These are phyloP conservation scores for Penicillium ochrochloron DNA, from an alignment of 495 filamentous ascomycete species.

Conservation along the genomic window DNA sequence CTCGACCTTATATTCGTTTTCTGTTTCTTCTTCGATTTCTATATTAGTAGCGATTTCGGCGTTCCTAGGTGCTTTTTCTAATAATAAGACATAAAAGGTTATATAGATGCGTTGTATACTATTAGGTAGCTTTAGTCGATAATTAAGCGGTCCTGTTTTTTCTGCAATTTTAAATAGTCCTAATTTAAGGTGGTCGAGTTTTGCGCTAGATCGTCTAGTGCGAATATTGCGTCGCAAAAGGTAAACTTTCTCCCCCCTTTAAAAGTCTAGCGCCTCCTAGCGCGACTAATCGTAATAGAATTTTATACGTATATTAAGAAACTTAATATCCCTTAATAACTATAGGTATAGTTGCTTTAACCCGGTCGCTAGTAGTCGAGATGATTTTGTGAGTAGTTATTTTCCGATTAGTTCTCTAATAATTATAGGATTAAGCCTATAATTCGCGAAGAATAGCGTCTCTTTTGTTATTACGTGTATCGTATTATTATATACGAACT, in stretches of 20 bases:
- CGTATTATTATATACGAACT: slow-evolving; percentile 35
- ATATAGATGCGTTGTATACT: slow-evolving; percentile 10
- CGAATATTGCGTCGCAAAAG: slow-evolving; percentile 9
- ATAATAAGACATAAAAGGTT: slow-evolving; percentile 18
- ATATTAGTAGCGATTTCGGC: slow-evolving; percentile 13
- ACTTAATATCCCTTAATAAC: background rate
- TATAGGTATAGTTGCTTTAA: slow-evolving; percentile 6
- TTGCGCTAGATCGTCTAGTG: slow-evolving; percentile 10
- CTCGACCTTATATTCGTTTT: slow-evolving; percentile 16
- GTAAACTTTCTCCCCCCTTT: slow-evolving; percentile 12
- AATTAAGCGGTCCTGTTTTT: slow-evolving; percentile 20
- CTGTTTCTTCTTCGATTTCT: slow-evolving; percentile 13
- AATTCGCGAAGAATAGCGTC: slow-evolving; percentile 28
- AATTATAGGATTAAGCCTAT: slow-evolving; percentile 13
- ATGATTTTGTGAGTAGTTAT: background rate
- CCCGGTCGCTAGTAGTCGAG: background rate
- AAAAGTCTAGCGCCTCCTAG: background rate
- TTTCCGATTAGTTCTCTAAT: slow-evolving; percentile 2
- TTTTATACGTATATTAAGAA: slow-evolving; percentile 3
- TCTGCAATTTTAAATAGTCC: slow-evolving; percentile 18
- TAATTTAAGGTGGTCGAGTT: slow-evolving; percentile 15
- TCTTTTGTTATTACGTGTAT: background rate
- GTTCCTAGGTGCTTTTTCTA: slow-evolving; percentile 12
- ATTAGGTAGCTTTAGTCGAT: slow-evolving; percentile 12
- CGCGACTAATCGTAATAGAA: slow-evolving; percentile 4